Percentiles rank a stretch among this genome's conserved stretches.
phyloP scores from a whole-genome alignment of 116 monocot genomes.

The Dioscorea cayenensis region DNA sequence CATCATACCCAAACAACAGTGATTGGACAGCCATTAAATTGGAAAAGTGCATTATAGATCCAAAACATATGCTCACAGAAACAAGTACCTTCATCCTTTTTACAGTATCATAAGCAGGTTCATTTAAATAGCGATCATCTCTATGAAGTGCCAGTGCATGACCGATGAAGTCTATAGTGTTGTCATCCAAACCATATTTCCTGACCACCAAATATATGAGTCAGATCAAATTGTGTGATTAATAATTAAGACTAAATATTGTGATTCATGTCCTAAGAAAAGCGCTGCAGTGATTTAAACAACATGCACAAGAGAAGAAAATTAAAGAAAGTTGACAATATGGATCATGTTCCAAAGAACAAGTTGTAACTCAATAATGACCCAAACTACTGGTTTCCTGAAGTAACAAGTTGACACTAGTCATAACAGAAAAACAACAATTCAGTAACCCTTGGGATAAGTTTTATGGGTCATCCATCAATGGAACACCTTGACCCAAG shows the following conservation, averaged over 20 bases:
- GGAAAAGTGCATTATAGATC: background rate
- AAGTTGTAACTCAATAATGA: no score
- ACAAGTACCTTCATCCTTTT: slow-evolving; percentile 79
- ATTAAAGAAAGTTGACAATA: no score
- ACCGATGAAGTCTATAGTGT: slow-evolving; percentile 82
- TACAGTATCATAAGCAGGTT: slow-evolving; percentile 82
- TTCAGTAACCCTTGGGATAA: background rate
- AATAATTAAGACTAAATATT: background rate
- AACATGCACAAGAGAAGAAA: no score
- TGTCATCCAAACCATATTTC: slow-evolving; percentile 86
- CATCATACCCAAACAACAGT: no score
- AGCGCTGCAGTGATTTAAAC: no score
- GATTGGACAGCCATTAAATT: no score
- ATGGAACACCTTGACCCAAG: background rate
- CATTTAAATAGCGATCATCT: slow-evolving; percentile 71
- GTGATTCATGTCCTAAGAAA: no score
- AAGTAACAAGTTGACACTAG: background rate
- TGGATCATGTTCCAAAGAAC: no score
- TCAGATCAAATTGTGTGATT: background rate
- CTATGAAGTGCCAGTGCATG: slow-evolving; percentile 85
- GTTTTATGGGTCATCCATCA: background rate
- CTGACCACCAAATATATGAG: slow-evolving; percentile 21
- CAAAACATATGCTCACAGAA: background rate
- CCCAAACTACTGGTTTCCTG: background rate
- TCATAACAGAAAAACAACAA: background rate